Percentiles rank a stretch among this genome's conserved stretches.
Conservation (phyloP, 352 stramenopile genomes). For the Phytopythium delawarense region DNA sequence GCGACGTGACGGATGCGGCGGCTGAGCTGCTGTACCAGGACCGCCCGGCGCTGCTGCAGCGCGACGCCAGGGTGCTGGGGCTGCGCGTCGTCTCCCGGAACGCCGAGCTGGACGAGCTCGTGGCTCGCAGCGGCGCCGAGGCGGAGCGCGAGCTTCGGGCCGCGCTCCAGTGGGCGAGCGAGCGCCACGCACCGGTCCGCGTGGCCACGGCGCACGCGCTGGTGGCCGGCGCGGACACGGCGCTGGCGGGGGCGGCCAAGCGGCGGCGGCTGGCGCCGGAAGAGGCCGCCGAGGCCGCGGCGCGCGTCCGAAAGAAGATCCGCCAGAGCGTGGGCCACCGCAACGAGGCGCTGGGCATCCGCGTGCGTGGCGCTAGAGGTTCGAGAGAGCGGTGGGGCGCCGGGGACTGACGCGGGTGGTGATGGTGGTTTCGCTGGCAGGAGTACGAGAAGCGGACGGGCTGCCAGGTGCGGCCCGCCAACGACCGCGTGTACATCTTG, state of each 20-base stretch:
- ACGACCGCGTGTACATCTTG: slow-evolving; percentile 66
- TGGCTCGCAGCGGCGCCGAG: slow-evolving; percentile 39
- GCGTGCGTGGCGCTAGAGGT: slow-evolving; percentile 18
- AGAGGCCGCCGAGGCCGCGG: slow-evolving; percentile 36
- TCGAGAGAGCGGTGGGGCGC: background rate
- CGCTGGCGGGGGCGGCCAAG: slow-evolving; percentile 35
- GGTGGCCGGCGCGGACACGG: slow-evolving; percentile 31
- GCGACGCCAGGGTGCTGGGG: slow-evolving; percentile 37
- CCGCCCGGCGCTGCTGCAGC: slow-evolving; percentile 40
- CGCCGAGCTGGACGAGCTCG: slow-evolving; percentile 45
- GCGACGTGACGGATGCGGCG: slow-evolving; percentile 43
- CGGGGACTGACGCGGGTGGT: background rate
- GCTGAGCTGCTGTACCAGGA: slow-evolving; percentile 65
- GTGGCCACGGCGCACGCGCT: slow-evolving; percentile 32
- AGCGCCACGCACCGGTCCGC: slow-evolving; percentile 19
- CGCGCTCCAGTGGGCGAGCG: slow-evolving; percentile 44
- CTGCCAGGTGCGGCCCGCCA: slow-evolving; percentile 52
- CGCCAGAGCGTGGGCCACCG: slow-evolving; percentile 58
- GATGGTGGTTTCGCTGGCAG: slow-evolving; percentile 10
- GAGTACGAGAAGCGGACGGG: slow-evolving; percentile 62
- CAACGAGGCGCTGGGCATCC: slow-evolving; percentile 60
- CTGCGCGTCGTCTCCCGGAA: slow-evolving; percentile 56
- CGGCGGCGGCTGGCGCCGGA: slow-evolving; percentile 32
- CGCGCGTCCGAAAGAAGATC: slow-evolving; percentile 52
- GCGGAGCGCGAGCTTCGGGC: slow-evolving; percentile 36